Evolutionary conservation across 176 grass and related monocot species (phyloP).

Genomic region (Metroxylon sagu): DNA sequence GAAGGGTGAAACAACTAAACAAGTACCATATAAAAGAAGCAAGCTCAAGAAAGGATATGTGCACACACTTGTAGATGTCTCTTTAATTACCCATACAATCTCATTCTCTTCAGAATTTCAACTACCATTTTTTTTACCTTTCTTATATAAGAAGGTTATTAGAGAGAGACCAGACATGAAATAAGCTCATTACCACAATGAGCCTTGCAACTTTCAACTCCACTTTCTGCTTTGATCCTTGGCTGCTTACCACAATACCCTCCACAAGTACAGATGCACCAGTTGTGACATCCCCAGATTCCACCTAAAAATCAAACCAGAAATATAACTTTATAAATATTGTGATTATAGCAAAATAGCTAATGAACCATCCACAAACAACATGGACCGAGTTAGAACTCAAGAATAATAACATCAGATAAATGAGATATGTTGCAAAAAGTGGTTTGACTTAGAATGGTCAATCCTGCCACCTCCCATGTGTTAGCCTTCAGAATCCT

Average conservation of each 20-base stretch:
- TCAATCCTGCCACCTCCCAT: too few relatives aligned
- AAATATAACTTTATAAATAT: not conserved
- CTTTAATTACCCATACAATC: too few relatives aligned
- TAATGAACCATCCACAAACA: too few relatives aligned
- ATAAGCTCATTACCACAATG: slow-evolving; percentile 45
- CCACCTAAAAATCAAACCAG: slow-evolving; percentile 51
- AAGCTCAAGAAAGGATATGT: not conserved
- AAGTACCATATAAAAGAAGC: not conserved
- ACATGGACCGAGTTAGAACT: too few relatives aligned
- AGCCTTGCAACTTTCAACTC: slow-evolving; percentile 86
- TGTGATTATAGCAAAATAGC: too few relatives aligned
- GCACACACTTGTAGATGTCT: too few relatives aligned
- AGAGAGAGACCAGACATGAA: slow-evolving; percentile 16
- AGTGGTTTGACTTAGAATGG: too few relatives aligned
- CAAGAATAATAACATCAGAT: too few relatives aligned
- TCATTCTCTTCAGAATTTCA: too few relatives aligned
- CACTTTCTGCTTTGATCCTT: slow-evolving; percentile 92
- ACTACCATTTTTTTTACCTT: too few relatives aligned
- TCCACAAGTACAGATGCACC: slow-evolving; percentile 83
- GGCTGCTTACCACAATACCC: slow-evolving; percentile 71
- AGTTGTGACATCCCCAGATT: slow-evolving; percentile 58
- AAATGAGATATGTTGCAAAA: too few relatives aligned
- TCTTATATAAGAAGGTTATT: not conserved
- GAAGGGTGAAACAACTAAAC: slow-evolving; percentile 3
- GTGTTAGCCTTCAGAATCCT: too few relatives aligned